phyloP scores from a whole-genome alignment of 2,329 filamentous ascomycete species.

The Dothiorella sarmentorum region DNA sequence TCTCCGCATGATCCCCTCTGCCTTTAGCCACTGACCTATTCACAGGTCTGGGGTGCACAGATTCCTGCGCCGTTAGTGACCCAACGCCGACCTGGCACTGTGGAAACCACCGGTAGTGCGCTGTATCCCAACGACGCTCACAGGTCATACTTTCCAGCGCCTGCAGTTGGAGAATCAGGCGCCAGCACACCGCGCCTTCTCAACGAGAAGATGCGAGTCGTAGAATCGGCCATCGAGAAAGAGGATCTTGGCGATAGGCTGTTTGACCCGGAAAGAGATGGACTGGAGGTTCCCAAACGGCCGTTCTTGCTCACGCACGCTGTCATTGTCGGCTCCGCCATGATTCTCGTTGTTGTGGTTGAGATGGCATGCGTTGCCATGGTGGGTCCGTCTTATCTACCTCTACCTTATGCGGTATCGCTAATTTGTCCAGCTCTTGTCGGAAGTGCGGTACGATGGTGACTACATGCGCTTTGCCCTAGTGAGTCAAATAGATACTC shows the following conservation, averaged over 20 bases:
- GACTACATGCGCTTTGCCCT: constrained; percentile 40
- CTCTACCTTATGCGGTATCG: neutral
- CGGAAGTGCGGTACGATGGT: constrained; percentile 39
- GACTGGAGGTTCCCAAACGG: constrained; percentile 24
- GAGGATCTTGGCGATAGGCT: constrained; percentile 28
- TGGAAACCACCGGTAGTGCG: neutral
- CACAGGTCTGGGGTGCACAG: constrained; percentile 26
- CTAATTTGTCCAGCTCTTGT: constrained; percentile 23
- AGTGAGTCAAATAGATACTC: constrained; percentile 21
- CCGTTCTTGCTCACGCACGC: constrained; percentile 24
- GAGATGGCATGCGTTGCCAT: constrained; percentile 32
- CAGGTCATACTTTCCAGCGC: neutral
- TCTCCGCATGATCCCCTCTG: neutral
- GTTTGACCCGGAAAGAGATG: constrained; percentile 28
- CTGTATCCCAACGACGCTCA: neutral
- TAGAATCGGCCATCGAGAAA: constrained; percentile 26
- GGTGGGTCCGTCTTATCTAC: constrained; percentile 19
- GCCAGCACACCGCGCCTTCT: constrained; percentile 14
- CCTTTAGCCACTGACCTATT: neutral
- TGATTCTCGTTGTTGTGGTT: constrained; percentile 30
- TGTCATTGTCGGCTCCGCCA: constrained; percentile 25
- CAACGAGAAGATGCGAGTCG: constrained; percentile 28
- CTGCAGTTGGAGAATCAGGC: neutral
- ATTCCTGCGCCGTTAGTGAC: constrained; percentile 18
- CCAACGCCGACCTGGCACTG: neutral